These are phyloP conservation scores for Buxus sempervirens DNA, from an alignment of 164 flowering plant genomes.

Conservation along the genomic window DNA sequence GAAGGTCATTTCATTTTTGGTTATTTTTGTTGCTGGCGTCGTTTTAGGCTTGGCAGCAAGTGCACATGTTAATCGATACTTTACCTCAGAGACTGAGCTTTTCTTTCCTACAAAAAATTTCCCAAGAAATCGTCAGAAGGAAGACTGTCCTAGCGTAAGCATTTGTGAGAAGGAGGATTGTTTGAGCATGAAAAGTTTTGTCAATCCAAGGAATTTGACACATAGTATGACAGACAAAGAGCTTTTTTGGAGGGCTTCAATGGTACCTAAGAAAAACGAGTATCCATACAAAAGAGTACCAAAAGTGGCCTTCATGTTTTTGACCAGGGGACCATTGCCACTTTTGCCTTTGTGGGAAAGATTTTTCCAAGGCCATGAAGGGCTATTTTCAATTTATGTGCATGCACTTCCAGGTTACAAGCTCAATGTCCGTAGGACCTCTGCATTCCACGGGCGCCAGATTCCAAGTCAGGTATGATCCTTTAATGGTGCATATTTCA, in stretches of 20 bases:
- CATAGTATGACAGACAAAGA: slow-evolving; percentile 33
- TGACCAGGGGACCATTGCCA: slow-evolving; percentile 42
- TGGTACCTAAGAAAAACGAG: slow-evolving; percentile 25
- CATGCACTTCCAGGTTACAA: slow-evolving; percentile 39
- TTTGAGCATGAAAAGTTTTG: slow-evolving; percentile 16
- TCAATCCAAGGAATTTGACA: slow-evolving; percentile 18
- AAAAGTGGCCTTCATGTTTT: slow-evolving; percentile 38
- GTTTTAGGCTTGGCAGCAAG: slow-evolving; percentile 31
- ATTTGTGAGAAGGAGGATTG: slow-evolving; percentile 14
- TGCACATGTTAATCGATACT: slow-evolving; percentile 19
- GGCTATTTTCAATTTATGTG: slow-evolving; percentile 38
- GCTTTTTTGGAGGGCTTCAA: slow-evolving; percentile 39
- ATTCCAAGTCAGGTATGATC: slow-evolving; percentile 48
- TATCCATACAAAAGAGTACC: slow-evolving; percentile 32
- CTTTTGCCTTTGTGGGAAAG: slow-evolving; percentile 42
- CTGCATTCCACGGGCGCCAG: slow-evolving; percentile 46
- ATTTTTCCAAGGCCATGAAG: slow-evolving; percentile 41
- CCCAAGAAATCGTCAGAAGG: background rate
- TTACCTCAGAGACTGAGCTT: slow-evolving; percentile 17
- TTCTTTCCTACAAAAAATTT: slow-evolving; percentile 14
- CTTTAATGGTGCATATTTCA: background rate
- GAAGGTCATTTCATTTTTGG: slow-evolving; percentile 23
- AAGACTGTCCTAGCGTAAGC: background rate
- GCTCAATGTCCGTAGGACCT: slow-evolving; percentile 28
- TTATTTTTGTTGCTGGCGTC: slow-evolving; percentile 29